A percentile compares a stretch with the other conserved stretches of the same genome.
phyloP scores from a whole-genome alignment of 2,329 filamentous ascomycete genomes.

The Fusarium transvaalense region DNA sequence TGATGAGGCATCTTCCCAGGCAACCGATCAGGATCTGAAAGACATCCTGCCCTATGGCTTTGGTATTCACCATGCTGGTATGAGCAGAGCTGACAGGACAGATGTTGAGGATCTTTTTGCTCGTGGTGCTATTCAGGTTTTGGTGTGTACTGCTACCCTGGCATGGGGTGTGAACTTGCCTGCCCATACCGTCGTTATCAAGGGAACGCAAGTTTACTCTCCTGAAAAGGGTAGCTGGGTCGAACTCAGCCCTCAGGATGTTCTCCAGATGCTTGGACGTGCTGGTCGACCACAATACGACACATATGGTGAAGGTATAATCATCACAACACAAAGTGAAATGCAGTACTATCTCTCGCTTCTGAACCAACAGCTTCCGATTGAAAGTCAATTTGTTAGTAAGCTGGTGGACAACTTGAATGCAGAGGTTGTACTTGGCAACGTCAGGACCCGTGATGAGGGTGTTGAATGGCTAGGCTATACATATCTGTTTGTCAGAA shows the following conservation, averaged over 20 bases:
- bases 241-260: slow-evolving; percentile 95
- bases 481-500: slow-evolving; percentile 96
- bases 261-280: slow-evolving; percentile 98
- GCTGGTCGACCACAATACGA: slow-evolving; percentile 97
- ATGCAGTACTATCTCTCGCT: slow-evolving; percentile 98
- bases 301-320: slow-evolving; percentile 97
- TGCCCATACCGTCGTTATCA: slow-evolving; percentile 98
- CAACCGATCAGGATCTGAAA: slow-evolving; percentile 89
- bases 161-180: slow-evolving; percentile 99
- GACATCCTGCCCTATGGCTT: slow-evolving; percentile 96
- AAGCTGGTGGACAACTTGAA: slow-evolving; percentile 96
- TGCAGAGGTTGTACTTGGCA: slow-evolving; percentile 94
- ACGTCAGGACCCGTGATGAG: slow-evolving; percentile 90
- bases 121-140: slow-evolving; percentile 90
- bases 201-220: slow-evolving; percentile 97
- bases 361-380: slow-evolving; percentile 96
- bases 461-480: slow-evolving; percentile 99
- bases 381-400: slow-evolving; percentile 95
- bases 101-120: slow-evolving; percentile 96
- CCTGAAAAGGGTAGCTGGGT: slow-evolving; percentile 99
- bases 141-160: slow-evolving; percentile 97
- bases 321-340: slow-evolving; percentile 94
- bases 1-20: slow-evolving; percentile 83
- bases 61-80: slow-evolving; percentile 97
- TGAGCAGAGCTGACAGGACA: slow-evolving; percentile 94